Conservation (phyloP, 2,329 filamentous ascomycete species). For the Fusarium lyarnte region DNA sequence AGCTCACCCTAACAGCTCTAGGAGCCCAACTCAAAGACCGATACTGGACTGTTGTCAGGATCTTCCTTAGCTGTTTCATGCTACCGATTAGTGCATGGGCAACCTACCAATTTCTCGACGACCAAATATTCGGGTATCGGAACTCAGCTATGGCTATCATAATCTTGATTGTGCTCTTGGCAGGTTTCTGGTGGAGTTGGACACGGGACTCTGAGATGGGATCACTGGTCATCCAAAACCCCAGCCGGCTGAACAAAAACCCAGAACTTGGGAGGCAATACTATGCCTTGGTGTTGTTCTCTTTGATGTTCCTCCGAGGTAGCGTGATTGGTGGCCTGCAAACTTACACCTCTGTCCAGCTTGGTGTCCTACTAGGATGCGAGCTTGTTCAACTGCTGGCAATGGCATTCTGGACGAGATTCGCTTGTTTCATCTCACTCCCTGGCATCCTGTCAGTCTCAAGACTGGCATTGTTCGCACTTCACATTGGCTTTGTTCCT, state of each 20-base stretch:
- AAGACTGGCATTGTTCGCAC: background rate
- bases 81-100: slow-evolving; percentile 76
- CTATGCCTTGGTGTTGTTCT: slow-evolving; percentile 16
- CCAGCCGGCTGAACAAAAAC: too few species aligned
- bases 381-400: slow-evolving; percentile 14
- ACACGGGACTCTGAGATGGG: background rate
- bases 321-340: slow-evolving; percentile 26
- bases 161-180: slow-evolving; percentile 31
- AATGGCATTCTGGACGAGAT: background rate
- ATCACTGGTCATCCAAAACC: background rate
- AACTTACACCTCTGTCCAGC: background rate
- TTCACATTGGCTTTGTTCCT: slow-evolving; percentile 11
- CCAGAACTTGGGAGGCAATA: background rate
- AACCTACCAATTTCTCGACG: slow-evolving; percentile 70
- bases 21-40: slow-evolving; percentile 51
- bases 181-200: slow-evolving; percentile 44
- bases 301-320: slow-evolving; percentile 24
- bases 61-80: slow-evolving; percentile 80
- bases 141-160: slow-evolving; percentile 50
- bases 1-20: accelerated
- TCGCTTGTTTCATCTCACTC: background rate
- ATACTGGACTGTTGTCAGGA: slow-evolving; percentile 64
- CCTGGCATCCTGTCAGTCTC: background rate
- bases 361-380: slow-evolving; percentile 12
- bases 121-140: slow-evolving; percentile 20